Evolutionary conservation across 768 basidiomycete genomes (phyloP).

Genomic region (Pisolithus orientalis): DNA sequence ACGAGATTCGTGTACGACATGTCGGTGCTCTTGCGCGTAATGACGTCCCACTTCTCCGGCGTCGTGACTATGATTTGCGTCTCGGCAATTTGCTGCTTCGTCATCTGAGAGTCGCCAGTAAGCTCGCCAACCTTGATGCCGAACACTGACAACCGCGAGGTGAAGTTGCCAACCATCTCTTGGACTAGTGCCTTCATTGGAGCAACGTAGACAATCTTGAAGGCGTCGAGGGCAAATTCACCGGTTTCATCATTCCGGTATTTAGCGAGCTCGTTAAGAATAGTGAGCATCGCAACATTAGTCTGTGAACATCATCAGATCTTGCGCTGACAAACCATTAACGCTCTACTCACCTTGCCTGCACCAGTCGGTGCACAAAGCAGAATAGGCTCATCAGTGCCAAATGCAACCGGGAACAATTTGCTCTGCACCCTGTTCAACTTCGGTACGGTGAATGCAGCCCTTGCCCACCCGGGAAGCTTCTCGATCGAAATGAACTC

Average conservation of each 20-base stretch:
- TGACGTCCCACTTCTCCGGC: conserved; percentile 99
- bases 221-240: conserved; percentile 74
- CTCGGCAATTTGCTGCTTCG: conserved; percentile 93
- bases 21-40: conserved; percentile 96
- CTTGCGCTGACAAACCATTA: neutral
- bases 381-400: conserved; percentile 88
- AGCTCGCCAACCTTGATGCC: conserved; percentile 90
- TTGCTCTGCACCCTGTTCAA: conserved; percentile 94
- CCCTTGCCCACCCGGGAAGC: conserved; percentile 81
- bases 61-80: conserved; percentile 99
- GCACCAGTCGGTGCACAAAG: conserved; percentile 98
- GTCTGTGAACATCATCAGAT: conserved; percentile 49
- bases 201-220: conserved; percentile 97
- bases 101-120: conserved; percentile 97
- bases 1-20: conserved; percentile 96
- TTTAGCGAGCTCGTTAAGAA: conserved; percentile 86
- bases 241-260: conserved; percentile 81
- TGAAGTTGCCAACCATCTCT: conserved; percentile 97
- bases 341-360: conserved; percentile 69
- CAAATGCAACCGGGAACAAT: conserved; percentile 88
- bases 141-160: conserved; percentile 58
- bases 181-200: conserved; percentile 99
- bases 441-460: conserved; percentile 75
- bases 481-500: conserved; percentile 67
- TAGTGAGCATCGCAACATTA: conserved; percentile 94